A percentile compares a stretch with the other conserved stretches of the same genome.
phyloP scores from a whole-genome alignment of 176 grass and related monocot genomes.

The Zoysia pacifica region DNA sequence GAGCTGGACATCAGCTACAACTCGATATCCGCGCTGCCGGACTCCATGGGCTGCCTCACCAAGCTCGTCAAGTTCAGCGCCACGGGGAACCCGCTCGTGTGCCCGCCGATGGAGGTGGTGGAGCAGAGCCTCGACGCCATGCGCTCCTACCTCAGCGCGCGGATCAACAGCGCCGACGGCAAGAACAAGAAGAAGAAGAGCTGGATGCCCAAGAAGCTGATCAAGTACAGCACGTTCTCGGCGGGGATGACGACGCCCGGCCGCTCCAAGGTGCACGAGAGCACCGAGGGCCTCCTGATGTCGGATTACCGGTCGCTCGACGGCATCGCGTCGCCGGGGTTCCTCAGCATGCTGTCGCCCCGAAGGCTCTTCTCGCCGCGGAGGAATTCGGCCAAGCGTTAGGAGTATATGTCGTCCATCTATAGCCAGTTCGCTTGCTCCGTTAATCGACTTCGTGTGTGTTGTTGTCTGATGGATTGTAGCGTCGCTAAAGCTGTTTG shows the following conservation, averaged over 20 bases:
- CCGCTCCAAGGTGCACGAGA: conserved; percentile 35
- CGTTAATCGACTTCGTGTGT: background rate
- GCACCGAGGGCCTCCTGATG: conserved; percentile 54
- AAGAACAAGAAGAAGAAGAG: conserved; percentile 44
- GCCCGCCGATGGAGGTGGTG: conserved; percentile 75
- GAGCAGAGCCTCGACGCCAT: conserved; percentile 78
- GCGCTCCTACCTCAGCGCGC: conserved; percentile 62
- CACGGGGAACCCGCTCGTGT: conserved; percentile 72
- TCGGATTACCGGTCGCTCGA: conserved; percentile 75
- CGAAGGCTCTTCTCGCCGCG: conserved; percentile 74
- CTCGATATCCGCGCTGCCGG: conserved; percentile 65
- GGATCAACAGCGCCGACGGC: conserved; percentile 56
- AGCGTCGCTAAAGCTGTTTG: conserved; percentile 20
- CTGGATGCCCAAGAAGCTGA: conserved; percentile 64
- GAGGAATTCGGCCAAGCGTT: conserved; percentile 51
- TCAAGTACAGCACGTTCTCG: conserved; percentile 70
- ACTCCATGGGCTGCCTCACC: conserved; percentile 83
- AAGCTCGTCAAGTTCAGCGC: conserved; percentile 73
- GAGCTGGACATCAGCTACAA: conserved; percentile 98
- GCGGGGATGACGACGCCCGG: conserved; percentile 50
- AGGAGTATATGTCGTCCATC: conserved; percentile 2
- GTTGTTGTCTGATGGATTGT: conserved; percentile 18
- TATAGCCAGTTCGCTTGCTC: conserved; percentile 12
- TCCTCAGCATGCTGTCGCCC: conserved; percentile 73
- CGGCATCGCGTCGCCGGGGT: conserved; percentile 67